Evolutionary conservation across 1,284 basidiomycete species (phyloP).

Genomic region (Apiotrichum brassicae): DNA sequence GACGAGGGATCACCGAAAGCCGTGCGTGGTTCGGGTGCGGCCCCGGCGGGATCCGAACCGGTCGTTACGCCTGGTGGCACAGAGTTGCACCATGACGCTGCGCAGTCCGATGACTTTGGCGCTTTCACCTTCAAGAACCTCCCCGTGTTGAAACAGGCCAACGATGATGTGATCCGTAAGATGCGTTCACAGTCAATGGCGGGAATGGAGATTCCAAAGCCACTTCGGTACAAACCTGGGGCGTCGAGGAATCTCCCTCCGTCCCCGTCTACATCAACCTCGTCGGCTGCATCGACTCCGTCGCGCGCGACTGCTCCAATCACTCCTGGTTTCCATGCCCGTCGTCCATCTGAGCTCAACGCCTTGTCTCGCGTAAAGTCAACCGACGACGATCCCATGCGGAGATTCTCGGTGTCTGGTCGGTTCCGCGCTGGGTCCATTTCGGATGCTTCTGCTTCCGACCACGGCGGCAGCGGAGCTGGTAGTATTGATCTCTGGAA

Average conservation of each 20-base stretch:
- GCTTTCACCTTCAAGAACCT: constrained; percentile 98
- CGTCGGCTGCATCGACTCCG: constrained; percentile 84
- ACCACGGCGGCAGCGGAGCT: constrained; percentile 23
- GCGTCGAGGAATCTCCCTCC: constrained; percentile 23
- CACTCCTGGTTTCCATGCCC: constrained; percentile 52
- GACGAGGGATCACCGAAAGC: constrained; percentile 59
- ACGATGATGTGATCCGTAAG: constrained; percentile 96
- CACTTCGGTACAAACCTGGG: background rate
- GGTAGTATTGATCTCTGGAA: constrained; percentile 33
- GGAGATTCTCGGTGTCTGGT: constrained; percentile 81
- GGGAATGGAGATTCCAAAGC: background rate
- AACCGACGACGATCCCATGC: constrained; percentile 61
- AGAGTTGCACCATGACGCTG: constrained; percentile 17
- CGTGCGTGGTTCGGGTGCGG: background rate
- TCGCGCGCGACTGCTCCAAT: constrained; percentile 52
- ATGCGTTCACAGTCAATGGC: constrained; percentile 53
- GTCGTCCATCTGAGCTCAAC: constrained; percentile 77
- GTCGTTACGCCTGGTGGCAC: background rate
- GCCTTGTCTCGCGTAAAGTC: constrained; percentile 78
- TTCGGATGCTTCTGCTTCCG: constrained; percentile 51
- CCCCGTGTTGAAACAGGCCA: constrained; percentile 93
- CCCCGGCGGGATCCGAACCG: background rate
- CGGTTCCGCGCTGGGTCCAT: constrained; percentile 76
- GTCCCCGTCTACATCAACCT: constrained; percentile 86
- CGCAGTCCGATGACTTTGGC: constrained; percentile 74